A percentile compares a stretch with the other conserved stretches of the same genome.
Conservation (phyloP, 2,329 filamentous ascomycete genomes). For the Botrytis aclada region DNA sequence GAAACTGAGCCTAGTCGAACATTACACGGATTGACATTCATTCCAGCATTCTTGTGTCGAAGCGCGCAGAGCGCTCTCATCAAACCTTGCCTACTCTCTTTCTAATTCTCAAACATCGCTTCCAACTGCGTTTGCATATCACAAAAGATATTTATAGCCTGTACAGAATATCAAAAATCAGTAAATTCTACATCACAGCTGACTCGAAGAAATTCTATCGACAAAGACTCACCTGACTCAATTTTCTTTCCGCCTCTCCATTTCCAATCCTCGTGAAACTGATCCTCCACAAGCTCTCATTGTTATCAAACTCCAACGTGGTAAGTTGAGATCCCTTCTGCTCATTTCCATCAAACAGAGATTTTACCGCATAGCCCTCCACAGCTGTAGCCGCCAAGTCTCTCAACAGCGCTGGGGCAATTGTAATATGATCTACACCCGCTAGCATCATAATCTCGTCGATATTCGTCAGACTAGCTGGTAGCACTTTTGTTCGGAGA, state of each 20-base stretch:
- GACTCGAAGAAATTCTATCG: neutral
- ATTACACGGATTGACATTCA: neutral
- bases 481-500: slow-evolving; percentile 50
- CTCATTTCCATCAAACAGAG: slow-evolving; percentile 26
- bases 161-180: slow-evolving; percentile 18
- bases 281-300: slow-evolving; percentile 49
- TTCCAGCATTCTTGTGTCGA: neutral
- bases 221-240: slow-evolving; percentile 40
- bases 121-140: slow-evolving; percentile 54
- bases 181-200: neutral
- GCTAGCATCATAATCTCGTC: slow-evolving; percentile 58
- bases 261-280: slow-evolving; percentile 49
- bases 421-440: slow-evolving; percentile 57
- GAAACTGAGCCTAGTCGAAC: neutral
- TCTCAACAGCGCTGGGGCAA: slow-evolving; percentile 51
- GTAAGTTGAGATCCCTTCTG: neutral
- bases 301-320: slow-evolving; percentile 34
- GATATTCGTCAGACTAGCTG: slow-evolving; percentile 55
- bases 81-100: neutral
- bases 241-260: slow-evolving; percentile 50
- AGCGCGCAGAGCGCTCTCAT: fast-evolving
- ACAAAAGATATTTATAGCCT: slow-evolving; percentile 57
- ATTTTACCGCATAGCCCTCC: slow-evolving; percentile 14
- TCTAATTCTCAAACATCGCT: slow-evolving; percentile 40
- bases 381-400: slow-evolving; percentile 23